Percentiles rank a stretch among this genome's conserved stretches.
Evolutionary conservation across 2,329 filamentous ascomycete species (phyloP).

Genomic region (Aspergillus sp.): DNA sequence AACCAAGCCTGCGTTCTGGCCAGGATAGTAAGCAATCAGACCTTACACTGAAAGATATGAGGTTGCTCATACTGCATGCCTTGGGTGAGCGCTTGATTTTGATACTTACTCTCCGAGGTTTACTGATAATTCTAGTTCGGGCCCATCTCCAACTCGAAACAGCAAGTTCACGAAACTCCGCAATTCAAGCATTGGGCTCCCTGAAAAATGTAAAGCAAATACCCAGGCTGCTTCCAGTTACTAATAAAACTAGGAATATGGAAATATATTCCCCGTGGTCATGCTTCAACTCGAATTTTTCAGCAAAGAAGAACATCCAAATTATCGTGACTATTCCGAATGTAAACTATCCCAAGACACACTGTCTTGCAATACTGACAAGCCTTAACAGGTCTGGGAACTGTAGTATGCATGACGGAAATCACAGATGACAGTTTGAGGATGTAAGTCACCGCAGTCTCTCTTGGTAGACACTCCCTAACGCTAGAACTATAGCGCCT

Average conservation of each 20-base stretch:
- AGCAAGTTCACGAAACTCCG: conserved; percentile 43
- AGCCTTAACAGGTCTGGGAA: conserved; percentile 43
- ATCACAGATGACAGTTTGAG: conserved; percentile 60
- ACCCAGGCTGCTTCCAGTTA: not conserved
- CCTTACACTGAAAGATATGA: conserved; percentile 56
- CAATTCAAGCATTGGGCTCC: conserved; percentile 52
- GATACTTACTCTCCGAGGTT: not conserved
- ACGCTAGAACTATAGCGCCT: conserved; percentile 34
- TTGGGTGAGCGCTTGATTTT: conserved; percentile 41
- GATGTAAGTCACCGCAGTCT: conserved; percentile 31
- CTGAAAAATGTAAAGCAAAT: conserved; percentile 42
- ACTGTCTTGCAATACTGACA: conserved; percentile 32
- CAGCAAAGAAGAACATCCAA: conserved; percentile 23
- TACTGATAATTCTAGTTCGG: conserved; percentile 13
- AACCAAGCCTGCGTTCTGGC: conserved; percentile 44
- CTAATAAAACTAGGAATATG: conserved; percentile 43
- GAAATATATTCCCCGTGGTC: conserved; percentile 58
- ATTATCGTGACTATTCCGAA: conserved; percentile 35
- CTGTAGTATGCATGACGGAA: conserved; percentile 55
- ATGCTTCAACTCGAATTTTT: conserved; percentile 64
- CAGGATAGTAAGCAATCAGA: conserved; percentile 54
- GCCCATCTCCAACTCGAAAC: conserved; percentile 30
- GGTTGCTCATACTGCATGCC: conserved; percentile 59
- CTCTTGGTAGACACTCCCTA: not conserved
- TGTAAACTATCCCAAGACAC: conserved; percentile 21